These are phyloP conservation scores for Nephromyces sp. DNA, from an alignment of 169 alveolate genomes.

Conservation along the genomic window DNA sequence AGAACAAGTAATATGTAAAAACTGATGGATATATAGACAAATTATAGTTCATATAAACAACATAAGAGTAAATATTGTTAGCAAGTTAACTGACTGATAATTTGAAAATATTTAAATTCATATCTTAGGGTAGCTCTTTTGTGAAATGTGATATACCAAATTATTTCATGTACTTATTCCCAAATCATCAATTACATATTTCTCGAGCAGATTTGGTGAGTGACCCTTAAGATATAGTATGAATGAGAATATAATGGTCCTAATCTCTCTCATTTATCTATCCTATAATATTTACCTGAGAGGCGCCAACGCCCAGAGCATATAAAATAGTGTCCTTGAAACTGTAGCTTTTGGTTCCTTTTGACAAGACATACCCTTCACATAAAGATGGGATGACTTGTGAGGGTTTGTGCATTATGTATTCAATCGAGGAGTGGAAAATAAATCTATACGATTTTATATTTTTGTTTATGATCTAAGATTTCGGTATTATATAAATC, in stretches of 20 bases:
- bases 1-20: too few relatives aligned
- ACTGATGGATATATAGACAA: too few relatives aligned
- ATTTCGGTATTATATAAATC: too few relatives aligned
- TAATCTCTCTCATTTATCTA: not conserved
- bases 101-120: not conserved
- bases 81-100: too few relatives aligned
- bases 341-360: not conserved
- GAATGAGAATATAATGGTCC: not conserved
- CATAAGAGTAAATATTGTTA: too few relatives aligned
- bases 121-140: not conserved
- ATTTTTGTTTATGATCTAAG: too few relatives aligned
- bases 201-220: not conserved
- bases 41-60: too few relatives aligned
- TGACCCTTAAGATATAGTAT: not conserved
- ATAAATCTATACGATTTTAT: too few relatives aligned
- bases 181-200: not conserved
- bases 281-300: slow-evolving; percentile 9
- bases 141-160: not conserved
- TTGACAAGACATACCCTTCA: not conserved
- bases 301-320: slow-evolving; percentile 27
- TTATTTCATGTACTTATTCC: not conserved
- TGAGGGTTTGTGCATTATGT: too few relatives aligned
- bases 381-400: not conserved
- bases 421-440: too few relatives aligned
- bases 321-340: slow-evolving; percentile 22